Percentiles rank a stretch among this genome's conserved stretches.
Evolutionary conservation across 1,284 basidiomycete species (phyloP).

Genomic region (Ustilago lituana): DNA sequence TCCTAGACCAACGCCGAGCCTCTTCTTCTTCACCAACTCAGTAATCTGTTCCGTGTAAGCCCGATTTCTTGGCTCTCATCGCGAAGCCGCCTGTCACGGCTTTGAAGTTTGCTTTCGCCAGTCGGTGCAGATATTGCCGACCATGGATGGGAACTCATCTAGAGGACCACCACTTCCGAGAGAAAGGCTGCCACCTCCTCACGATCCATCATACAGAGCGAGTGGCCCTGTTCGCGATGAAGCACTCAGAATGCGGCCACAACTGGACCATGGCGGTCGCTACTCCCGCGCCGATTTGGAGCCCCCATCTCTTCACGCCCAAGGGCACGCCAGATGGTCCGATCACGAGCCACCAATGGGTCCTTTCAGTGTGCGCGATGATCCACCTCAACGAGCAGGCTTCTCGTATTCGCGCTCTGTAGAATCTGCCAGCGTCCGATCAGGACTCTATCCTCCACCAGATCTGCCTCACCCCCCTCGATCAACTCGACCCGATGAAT

Average conservation of each 20-base stretch:
- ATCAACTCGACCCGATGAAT: conserved; percentile 15
- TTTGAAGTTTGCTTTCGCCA: too few relatives aligned
- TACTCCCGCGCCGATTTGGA: conserved; percentile 25
- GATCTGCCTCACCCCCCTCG: conserved; percentile 25
- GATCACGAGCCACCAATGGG: conserved; percentile 9
- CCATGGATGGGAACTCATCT: conserved; percentile 34
- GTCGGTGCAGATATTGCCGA: too few relatives aligned
- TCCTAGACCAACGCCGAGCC: not conserved
- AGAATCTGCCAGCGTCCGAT: conserved; percentile 7
- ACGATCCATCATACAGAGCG: conserved; percentile 9
- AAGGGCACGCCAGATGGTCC: conserved; percentile 5
- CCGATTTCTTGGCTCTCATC: too few relatives aligned
- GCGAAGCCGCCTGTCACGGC: too few relatives aligned
- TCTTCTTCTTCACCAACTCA: not conserved
- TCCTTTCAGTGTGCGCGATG: conserved; percentile 7
- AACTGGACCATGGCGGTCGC: conserved; percentile 4
- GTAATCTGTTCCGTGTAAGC: too few relatives aligned
- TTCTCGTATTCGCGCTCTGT: conserved; percentile 5
- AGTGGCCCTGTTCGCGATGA: conserved; percentile 9
- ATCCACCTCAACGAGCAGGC: not conserved
- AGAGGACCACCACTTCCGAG: conserved; percentile 11
- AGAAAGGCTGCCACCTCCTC: conserved; percentile 13
- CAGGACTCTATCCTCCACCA: conserved; percentile 16
- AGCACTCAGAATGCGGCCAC: conserved; percentile 16
- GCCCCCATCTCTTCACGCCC: not conserved